Percentiles rank a stretch among this genome's conserved stretches.
Conservation (phyloP, 495 filamentous ascomycete genomes). For the Amniculicola lignicola region DNA sequence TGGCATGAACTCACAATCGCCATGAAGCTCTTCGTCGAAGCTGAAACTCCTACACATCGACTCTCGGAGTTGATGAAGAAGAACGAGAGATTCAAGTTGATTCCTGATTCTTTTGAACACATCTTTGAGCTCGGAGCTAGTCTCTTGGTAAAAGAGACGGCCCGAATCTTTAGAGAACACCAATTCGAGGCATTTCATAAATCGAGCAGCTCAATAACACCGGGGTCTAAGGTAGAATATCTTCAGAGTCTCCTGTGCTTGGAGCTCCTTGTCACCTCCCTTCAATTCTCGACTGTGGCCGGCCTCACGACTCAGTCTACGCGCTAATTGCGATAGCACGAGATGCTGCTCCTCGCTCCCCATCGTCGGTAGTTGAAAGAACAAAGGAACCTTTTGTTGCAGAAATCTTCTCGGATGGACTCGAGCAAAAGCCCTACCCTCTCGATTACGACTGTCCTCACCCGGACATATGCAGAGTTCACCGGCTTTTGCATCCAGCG, state of each 20-base stretch:
- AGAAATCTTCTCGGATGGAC: not conserved
- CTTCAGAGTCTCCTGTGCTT: too few relatives aligned
- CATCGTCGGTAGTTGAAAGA: too few relatives aligned
- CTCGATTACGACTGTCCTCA: constrained; percentile 41
- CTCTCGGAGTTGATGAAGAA: constrained; percentile 32
- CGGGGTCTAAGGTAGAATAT: too few relatives aligned
- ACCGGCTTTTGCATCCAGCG: constrained; percentile 37
- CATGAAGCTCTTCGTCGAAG: constrained; percentile 30
- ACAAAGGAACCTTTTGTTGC: too few relatives aligned
- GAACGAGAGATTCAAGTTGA: not conserved
- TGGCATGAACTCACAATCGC: constrained; percentile 27
- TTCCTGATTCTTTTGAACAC: constrained; percentile 31
- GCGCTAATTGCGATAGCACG: constrained; percentile 26
- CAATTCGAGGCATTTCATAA: too few relatives aligned
- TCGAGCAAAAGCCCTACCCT: constrained; percentile 19
- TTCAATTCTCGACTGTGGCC: constrained; percentile 17
- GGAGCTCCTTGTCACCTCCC: too few relatives aligned
- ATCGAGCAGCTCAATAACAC: too few relatives aligned
- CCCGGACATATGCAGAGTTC: constrained; percentile 38
- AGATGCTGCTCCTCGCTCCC: constrained; percentile 21
- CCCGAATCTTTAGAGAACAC: constrained; percentile 41
- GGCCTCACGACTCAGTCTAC: constrained; percentile 27
- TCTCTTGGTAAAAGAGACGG: constrained; percentile 40
- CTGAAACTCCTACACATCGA: constrained; percentile 29
- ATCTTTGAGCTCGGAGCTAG: constrained; percentile 40